These are phyloP conservation scores for Arachis hypogaea DNA, from an alignment of 306 rosid genomes.

Conservation along the genomic window DNA sequence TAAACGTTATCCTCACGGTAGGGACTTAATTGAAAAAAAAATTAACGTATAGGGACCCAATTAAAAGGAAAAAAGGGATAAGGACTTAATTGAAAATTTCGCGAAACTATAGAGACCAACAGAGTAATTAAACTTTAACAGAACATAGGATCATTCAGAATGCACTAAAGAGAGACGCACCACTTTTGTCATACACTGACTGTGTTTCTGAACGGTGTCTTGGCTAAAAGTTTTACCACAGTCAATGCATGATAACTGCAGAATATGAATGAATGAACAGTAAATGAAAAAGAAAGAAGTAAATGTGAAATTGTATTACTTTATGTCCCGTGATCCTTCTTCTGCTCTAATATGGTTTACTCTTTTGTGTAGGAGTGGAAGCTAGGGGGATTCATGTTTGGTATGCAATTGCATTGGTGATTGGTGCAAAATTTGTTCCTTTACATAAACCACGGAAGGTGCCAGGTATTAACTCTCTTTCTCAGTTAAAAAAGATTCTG, in stretches of 20 bases:
- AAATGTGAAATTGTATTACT: too few species aligned
- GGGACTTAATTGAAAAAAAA: too few species aligned
- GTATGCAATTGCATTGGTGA: constrained; percentile 88
- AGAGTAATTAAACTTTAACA: too few species aligned
- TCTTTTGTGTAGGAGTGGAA: constrained; percentile 68
- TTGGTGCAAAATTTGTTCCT: constrained; percentile 98
- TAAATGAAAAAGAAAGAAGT: too few species aligned
- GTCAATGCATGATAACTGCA: constrained; percentile 91
- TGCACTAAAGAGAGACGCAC: constrained; percentile 47
- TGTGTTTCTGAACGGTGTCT: constrained; percentile 74
- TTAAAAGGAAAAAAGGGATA: too few species aligned
- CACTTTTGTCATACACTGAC: constrained; percentile 87
- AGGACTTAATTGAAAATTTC: too few species aligned
- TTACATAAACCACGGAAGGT: constrained; percentile 88
- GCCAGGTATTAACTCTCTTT: constrained; percentile 61
- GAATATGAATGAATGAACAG: neutral
- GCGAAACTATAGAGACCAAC: too few species aligned
- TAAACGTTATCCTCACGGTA: too few species aligned
- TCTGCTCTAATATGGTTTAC: neutral
- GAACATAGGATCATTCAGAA: neutral
- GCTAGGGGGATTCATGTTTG: constrained; percentile 97
- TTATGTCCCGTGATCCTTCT: neutral
- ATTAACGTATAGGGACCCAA: too few species aligned
- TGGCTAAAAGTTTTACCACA: constrained; percentile 80
- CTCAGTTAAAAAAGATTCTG: neutral